A percentile compares a stretch with the other conserved stretches of the same genome.
phyloP scores from a whole-genome alignment of 2,329 filamentous ascomycete species.

The Verticillium zaregamsianum region DNA sequence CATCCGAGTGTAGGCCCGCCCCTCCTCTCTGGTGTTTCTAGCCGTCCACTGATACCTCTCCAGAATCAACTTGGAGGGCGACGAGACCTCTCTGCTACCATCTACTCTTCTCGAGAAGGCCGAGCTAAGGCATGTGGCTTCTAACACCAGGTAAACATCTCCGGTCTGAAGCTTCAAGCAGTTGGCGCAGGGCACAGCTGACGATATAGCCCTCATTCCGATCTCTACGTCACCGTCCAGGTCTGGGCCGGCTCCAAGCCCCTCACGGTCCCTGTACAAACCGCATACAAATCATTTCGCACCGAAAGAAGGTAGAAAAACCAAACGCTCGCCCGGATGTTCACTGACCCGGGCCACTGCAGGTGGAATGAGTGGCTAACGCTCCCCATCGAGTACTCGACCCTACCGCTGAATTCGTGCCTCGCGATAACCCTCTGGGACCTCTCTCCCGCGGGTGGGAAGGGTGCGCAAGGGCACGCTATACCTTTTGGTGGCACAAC shows the following conservation, averaged over 20 bases:
- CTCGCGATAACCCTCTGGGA: slow-evolving; percentile 96
- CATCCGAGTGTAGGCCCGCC: slow-evolving; percentile 54
- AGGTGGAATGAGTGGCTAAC: slow-evolving; percentile 97
- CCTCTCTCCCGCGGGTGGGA: slow-evolving; percentile 72
- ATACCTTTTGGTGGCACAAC: slow-evolving; percentile 95
- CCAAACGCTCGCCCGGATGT: neutral
- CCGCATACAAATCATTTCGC: slow-evolving; percentile 87
- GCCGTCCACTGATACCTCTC: slow-evolving; percentile 2
- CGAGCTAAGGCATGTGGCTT: slow-evolving; percentile 81
- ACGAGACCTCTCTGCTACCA: slow-evolving; percentile 33
- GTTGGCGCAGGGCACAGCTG: slow-evolving; percentile 15
- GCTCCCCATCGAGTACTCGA: slow-evolving; percentile 78
- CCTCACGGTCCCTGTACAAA: slow-evolving; percentile 86
- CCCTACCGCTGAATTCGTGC: slow-evolving; percentile 74
- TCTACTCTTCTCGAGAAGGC: slow-evolving; percentile 76
- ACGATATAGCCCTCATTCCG: slow-evolving; percentile 64
- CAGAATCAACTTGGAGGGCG: slow-evolving; percentile 45
- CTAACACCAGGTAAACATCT: slow-evolving; percentile 63
- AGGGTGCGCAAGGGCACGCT: slow-evolving; percentile 67
- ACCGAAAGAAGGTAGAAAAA: slow-evolving; percentile 53
- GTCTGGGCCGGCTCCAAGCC: slow-evolving; percentile 96
- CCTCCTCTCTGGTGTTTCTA: neutral
- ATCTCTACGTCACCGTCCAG: slow-evolving; percentile 89
- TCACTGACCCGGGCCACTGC: slow-evolving; percentile 12
- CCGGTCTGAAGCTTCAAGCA: neutral